Percentiles rank a stretch among this genome's conserved stretches.
Conservation (phyloP, 257 asterid genomes). For the Ophiorrhiza pumila region DNA sequence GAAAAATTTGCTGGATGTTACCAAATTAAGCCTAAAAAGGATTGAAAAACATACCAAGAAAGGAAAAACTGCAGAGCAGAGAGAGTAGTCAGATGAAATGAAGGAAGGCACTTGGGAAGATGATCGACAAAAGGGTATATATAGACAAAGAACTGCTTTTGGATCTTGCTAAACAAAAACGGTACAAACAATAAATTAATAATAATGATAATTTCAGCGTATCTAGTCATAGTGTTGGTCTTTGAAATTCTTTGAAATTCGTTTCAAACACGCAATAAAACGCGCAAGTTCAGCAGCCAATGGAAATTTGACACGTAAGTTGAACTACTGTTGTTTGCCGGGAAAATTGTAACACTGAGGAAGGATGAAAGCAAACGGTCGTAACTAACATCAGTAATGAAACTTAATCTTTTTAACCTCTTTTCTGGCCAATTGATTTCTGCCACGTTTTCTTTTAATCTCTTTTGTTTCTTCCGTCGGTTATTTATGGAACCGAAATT, state of each 20-base stretch:
- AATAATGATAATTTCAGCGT: not conserved
- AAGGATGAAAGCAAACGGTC: not conserved
- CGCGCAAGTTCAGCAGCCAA: not conserved
- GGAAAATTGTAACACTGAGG: not conserved
- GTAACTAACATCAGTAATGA: not conserved
- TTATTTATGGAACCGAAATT: too few species aligned
- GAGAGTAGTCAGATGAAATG: not conserved
- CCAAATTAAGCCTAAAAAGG: not conserved
- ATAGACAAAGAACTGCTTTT: not conserved
- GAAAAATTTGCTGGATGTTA: not conserved
- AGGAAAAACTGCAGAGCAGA: not conserved
- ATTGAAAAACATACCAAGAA: not conserved
- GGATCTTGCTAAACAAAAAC: not conserved
- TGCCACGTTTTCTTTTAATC: not conserved
- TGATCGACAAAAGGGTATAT: not conserved
- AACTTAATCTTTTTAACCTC: not conserved
- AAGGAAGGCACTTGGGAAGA: not conserved
- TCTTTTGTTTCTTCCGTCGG: too few species aligned
- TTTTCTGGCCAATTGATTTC: not conserved
- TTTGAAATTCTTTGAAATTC: not conserved
- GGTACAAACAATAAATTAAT: not conserved
- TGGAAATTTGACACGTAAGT: not conserved
- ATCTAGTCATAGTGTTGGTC: not conserved
- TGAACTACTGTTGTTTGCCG: not conserved
- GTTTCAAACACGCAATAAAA: not conserved